Evolutionary conservation across 2,329 filamentous ascomycete genomes (phyloP), one percentile per base, ranked within the genome.

Genomic region (Elsinoe perseae): DNA sequence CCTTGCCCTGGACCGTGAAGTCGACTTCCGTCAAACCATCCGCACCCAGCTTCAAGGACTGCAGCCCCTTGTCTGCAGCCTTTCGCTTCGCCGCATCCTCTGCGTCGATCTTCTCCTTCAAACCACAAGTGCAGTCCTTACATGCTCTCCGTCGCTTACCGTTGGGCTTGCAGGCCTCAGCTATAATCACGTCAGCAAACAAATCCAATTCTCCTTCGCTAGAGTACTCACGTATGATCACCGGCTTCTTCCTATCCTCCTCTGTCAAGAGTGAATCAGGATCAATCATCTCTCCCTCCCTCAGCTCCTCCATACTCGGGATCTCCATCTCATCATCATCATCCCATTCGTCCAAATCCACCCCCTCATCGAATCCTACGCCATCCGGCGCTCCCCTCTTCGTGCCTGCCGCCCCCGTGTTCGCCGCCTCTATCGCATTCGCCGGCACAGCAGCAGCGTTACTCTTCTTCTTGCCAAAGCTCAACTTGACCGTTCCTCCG

Each of bases 1-100:
- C 88, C 76, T 96, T 97, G 64, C 93, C 93, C 72, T 95, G 81
- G n/a, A 97, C 89, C 0, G 93, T 98, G 68, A 98, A 97, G 72
- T 98, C 93, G 7, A 97, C 80, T 71, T 97, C 92, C 53, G 82
- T 84, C 50, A 98, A 75, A 68, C 98, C 93, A 64, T 89, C 84
- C 1, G 82, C 76, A 50, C 80, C 82, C 53, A 95, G 77, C 72
- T 87, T 88, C 60, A 89, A 75, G 18, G 83, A 77, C 66, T 84
- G 81, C 48, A 89, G 77, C 2, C 74, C 74, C 46, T 75, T 74
- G 65, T 89, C 85, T 28, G 87, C 86, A 20, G 78, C 74, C 6
- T 75, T 73, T 57, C 89, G 80, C 65, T 82, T 84, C 6, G 78
- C 79, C 42, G 77, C 77, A 71, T 97, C 93, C 75, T 97, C 89